A percentile compares a stretch with the other conserved stretches of the same genome.
Conservation (phyloP, 495 filamentous ascomycete species). For the Staphylotrichum tortipilum region DNA sequence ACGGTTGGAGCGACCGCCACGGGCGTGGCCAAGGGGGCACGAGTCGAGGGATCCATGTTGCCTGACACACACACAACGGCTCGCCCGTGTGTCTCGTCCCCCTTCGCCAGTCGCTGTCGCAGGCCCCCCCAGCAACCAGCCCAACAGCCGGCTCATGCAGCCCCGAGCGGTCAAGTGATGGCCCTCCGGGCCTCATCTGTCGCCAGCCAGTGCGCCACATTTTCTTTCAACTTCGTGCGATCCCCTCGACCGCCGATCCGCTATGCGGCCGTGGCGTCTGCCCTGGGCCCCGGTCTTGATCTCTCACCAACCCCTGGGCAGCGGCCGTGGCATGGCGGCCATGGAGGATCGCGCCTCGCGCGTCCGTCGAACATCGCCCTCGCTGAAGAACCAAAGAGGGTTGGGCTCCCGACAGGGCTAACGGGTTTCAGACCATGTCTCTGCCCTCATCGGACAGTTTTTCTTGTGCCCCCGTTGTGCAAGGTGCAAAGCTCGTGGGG, state of each 20-base stretch:
- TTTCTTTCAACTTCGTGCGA: slow-evolving; percentile 24
- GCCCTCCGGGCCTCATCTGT: slow-evolving; percentile 15
- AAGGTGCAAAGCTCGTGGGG: slow-evolving; percentile 24
- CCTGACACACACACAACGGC: slow-evolving; percentile 9
- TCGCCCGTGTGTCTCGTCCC: slow-evolving; percentile 5
- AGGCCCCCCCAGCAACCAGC: too few species aligned
- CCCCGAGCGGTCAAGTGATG: slow-evolving; percentile 14
- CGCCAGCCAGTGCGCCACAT: slow-evolving; percentile 25
- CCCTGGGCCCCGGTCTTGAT: neutral
- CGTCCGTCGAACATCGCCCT: slow-evolving; percentile 3
- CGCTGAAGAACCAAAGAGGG: slow-evolving; percentile 7
- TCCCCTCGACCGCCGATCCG: neutral
- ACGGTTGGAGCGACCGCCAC: slow-evolving; percentile 14
- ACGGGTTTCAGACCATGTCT: slow-evolving; percentile 7
- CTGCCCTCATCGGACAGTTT: slow-evolving; percentile 29
- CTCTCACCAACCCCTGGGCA: too few species aligned
- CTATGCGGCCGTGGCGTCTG: neutral
- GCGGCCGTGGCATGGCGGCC: too few species aligned
- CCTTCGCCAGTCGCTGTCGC: neutral
- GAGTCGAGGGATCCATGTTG: slow-evolving; percentile 27
- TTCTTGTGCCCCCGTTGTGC: slow-evolving; percentile 27
- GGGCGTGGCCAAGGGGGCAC: slow-evolving; percentile 11
- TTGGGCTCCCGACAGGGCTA: neutral
- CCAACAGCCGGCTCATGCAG: neutral
- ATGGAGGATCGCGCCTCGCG: neutral